Conservation (phyloP, 1,139 yeast genomes). For the Zygoascus meyerae region DNA sequence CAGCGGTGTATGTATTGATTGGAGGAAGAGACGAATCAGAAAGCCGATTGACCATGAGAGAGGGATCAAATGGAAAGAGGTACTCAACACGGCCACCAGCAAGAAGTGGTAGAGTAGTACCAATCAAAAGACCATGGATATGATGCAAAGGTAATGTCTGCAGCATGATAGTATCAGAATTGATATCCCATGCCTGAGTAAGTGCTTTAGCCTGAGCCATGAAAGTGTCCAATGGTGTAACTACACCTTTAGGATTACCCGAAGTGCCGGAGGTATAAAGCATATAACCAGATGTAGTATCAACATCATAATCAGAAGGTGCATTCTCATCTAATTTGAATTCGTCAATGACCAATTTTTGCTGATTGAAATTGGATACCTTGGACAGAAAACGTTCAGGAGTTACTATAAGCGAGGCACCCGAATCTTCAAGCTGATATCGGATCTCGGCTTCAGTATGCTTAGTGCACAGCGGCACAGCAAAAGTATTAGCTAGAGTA, state of each 20-base stretch:
- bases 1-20: constrained; percentile 36
- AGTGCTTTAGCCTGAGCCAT: constrained; percentile 33
- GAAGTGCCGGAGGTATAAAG: constrained; percentile 37
- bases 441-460: constrained; percentile 33
- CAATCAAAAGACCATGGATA: constrained; percentile 36
- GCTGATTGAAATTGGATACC: constrained; percentile 22
- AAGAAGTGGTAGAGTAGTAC: constrained; percentile 31
- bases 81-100: constrained; percentile 36
- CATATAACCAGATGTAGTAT: constrained; percentile 28
- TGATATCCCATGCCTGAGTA: constrained; percentile 33
- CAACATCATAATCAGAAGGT: constrained; percentile 5
- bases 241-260: constrained; percentile 37
- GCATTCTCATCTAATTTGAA: constrained; percentile 2
- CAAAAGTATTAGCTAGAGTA: constrained; percentile 29
- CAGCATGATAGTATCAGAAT: constrained; percentile 27
- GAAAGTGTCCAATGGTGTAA: constrained; percentile 33
- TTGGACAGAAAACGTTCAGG: constrained; percentile 29
- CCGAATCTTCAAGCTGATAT: constrained; percentile 31
- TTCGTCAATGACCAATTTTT: constrained; percentile 21
- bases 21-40: constrained; percentile 24
- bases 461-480: constrained; percentile 34
- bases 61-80: constrained; percentile 32
- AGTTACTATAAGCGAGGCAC: constrained; percentile 28
- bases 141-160: constrained; percentile 37
- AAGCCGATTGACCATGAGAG: constrained; percentile 26